Base-by-base conservation (phyloP, 2,329 filamentous ascomycete species). In the Daldinia eschscholtzii region DNA sequence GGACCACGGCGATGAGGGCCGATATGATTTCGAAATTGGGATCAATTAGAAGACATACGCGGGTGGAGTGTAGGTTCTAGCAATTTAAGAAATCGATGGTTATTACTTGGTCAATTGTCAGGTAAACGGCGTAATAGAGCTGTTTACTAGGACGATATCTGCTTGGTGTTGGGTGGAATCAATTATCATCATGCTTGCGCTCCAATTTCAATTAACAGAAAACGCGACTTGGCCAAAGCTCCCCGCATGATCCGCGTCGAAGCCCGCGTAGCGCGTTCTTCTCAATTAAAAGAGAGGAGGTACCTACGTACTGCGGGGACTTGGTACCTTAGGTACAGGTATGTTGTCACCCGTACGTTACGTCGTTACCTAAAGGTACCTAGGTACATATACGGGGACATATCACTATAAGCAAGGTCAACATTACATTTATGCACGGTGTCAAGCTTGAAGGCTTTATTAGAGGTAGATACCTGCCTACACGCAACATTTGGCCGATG, bases 221-320 rank as follows among this genome's bases (percentile, higher is more conserved):
- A 59, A 30, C 68, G 68, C 68, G 68, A 68, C 68, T 64, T 64
- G 66, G 63, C 30, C 61, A 33, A 44, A 69, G 69, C 64, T 67
- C 48, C 63, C 68, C 52, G 55, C 63, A 50, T 18, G 26, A 44
- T 41, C 41, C 61, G 60, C 65, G 61, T 63, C 23, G 18, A 18
- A 57, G 23, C 59, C 23, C 57, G 56, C 56, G 48, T 57, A 50
- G 52, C 58, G 58, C 39, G 10, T 55, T 53, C 13, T 18, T 50
- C 28, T 57, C 9, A 39, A 57, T 56, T 63, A 41, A 48, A 30
- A 46, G 13, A 12, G 18, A n/a, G n/a, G n/a, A n/a, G n/a, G n/a
- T 53, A 20, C n/a, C 20, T 23, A n/a, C n/a, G n/a, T n/a, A n/a
- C n/a, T n/a, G n/a, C n/a, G n/a, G n/a, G n/a, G n/a, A n/a, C n/a